Percentiles rank a stretch among this genome's conserved stretches.
These are phyloP conservation scores for Evansstolkia leycettana DNA, from an alignment of 495 filamentous ascomycete species.

Conservation along the genomic window DNA sequence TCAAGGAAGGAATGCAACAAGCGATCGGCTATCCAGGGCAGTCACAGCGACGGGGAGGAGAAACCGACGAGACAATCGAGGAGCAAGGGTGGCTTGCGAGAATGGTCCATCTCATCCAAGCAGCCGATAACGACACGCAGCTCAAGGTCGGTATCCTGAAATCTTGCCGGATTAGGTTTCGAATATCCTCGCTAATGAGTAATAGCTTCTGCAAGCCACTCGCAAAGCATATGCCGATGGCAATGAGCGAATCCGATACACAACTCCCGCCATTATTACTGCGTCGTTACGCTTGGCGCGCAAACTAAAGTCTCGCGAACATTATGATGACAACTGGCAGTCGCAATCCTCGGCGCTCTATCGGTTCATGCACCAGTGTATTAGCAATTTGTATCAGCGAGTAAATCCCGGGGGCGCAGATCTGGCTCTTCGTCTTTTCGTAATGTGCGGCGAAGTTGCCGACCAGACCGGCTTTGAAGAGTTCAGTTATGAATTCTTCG, in stretches of 20 bases:
- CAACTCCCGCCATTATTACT: constrained; percentile 87
- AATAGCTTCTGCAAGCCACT: constrained; percentile 70
- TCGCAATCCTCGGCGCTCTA: constrained; percentile 80
- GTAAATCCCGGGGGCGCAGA: constrained; percentile 75
- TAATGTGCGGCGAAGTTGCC: constrained; percentile 83
- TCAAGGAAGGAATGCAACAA: constrained; percentile 83
- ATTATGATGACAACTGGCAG: constrained; percentile 91
- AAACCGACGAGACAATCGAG: constrained; percentile 93
- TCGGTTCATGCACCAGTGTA: constrained; percentile 81
- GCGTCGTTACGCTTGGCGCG: constrained; percentile 79
- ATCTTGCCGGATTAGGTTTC: too few species aligned
- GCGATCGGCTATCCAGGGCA: constrained; percentile 74
- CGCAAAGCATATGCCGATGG: constrained; percentile 83
- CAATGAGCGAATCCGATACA: constrained; percentile 90
- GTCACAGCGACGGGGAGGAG: constrained; percentile 46
- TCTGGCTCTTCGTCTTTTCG: constrained; percentile 75
- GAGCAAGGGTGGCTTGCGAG: constrained; percentile 95
- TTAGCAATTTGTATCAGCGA: constrained; percentile 81
- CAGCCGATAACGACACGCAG: constrained; percentile 80
- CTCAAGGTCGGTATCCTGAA: constrained; percentile 46
- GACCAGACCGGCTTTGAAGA: constrained; percentile 91
- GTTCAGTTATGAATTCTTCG: constrained; percentile 95
- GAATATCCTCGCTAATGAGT: constrained; percentile 12
- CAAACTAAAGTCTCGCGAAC: constrained; percentile 80
- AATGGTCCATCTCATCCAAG: constrained; percentile 77